Conservation (phyloP, 1,284 basidiomycete genomes). For the Acaromyces ingoldii region DNA sequence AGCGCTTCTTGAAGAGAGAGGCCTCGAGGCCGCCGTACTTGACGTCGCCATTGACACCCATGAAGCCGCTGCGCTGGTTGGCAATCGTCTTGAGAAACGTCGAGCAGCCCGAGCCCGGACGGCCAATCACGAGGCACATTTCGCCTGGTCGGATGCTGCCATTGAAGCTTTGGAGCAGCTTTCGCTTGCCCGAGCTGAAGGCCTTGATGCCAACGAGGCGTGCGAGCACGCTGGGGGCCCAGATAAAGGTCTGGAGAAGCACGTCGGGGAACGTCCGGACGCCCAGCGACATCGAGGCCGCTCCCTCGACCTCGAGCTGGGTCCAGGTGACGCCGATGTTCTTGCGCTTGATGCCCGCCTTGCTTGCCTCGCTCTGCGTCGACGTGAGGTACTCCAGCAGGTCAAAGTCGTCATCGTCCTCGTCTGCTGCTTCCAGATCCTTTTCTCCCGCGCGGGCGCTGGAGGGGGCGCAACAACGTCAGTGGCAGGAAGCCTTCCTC, state of each 20-base stretch:
- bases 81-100: slow-evolving; percentile 69
- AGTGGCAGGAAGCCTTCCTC: too few relatives aligned
- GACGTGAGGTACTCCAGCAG: slow-evolving; percentile 67
- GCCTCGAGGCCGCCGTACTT: slow-evolving; percentile 63
- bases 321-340: slow-evolving; percentile 28
- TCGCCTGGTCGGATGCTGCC: slow-evolving; percentile 34
- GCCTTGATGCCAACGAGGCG: slow-evolving; percentile 51
- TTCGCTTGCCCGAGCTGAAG: slow-evolving; percentile 54
- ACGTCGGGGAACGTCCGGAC: slow-evolving; percentile 50
- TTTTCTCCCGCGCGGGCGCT: too few relatives aligned
- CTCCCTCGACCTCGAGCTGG: slow-evolving; percentile 25
- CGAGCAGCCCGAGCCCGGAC: slow-evolving; percentile 70
- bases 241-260: slow-evolving; percentile 37
- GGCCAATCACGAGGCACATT: slow-evolving; percentile 62
- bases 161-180: slow-evolving; percentile 21
- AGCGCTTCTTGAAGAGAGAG: slow-evolving; percentile 55
- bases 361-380: slow-evolving; percentile 62
- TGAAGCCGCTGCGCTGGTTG: slow-evolving; percentile 63
- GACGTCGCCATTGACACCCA: slow-evolving; percentile 61
- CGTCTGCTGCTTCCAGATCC: slow-evolving; percentile 17
- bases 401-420: slow-evolving; percentile 59
- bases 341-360: slow-evolving; percentile 30
- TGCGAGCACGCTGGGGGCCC: slow-evolving; percentile 45
- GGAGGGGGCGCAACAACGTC: too few relatives aligned
- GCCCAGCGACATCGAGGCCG: slow-evolving; percentile 23